Conservation (phyloP, 176 grass and related monocot genomes). For the Panicum miliaceum region DNA sequence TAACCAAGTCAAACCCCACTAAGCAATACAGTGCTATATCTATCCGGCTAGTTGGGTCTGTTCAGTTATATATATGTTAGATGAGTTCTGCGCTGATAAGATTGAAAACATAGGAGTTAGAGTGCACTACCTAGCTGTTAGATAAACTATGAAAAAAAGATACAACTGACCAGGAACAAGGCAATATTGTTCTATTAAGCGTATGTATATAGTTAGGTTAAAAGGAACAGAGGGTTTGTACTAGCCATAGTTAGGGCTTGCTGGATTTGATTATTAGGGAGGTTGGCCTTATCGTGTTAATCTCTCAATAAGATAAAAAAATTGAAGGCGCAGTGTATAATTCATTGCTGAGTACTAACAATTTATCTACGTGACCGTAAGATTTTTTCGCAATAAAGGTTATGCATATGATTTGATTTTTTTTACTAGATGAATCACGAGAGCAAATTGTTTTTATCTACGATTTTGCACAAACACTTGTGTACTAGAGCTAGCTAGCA, state of each 20-base stretch:
- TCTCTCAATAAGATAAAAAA: background rate
- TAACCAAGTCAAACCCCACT: conserved; percentile 45
- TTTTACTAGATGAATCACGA: background rate
- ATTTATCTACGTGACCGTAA: background rate
- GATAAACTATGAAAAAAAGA: background rate
- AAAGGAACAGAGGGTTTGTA: background rate
- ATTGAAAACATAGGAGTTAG: conserved; percentile 6
- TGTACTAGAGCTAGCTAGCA: background rate
- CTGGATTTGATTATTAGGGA: background rate
- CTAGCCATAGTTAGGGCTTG: background rate
- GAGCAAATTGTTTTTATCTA: background rate
- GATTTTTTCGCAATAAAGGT: too few species aligned
- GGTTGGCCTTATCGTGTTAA: background rate
- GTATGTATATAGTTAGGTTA: background rate
- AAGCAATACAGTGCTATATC: background rate
- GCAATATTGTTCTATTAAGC: background rate
- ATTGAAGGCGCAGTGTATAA: background rate
- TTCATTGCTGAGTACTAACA: background rate
- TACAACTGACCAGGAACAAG: background rate
- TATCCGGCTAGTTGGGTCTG: background rate
- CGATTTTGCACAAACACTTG: background rate
- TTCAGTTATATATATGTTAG: background rate
- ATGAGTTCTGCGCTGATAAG: background rate
- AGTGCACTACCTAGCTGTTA: conserved; percentile 21
- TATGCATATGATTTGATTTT: background rate